These are phyloP conservation scores for Brachypodium distachyon DNA, from an alignment of 202 grass and related monocot genomes.

Conservation along the genomic window DNA sequence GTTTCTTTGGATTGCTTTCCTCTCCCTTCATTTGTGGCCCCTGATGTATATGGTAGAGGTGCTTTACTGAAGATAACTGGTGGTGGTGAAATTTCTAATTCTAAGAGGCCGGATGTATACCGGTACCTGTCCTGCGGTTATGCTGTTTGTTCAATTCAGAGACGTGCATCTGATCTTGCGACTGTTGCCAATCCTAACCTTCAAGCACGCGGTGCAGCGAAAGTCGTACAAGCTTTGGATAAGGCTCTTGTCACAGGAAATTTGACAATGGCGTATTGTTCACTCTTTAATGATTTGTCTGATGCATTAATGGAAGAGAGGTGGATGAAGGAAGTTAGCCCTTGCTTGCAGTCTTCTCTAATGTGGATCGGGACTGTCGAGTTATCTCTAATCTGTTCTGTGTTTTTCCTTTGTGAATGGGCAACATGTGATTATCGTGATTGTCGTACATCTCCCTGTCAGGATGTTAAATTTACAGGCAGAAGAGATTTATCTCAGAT, in stretches of 20 bases:
- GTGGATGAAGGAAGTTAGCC: slow-evolving; percentile 96
- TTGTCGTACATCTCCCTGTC: slow-evolving; percentile 46
- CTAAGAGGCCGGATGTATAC: slow-evolving; percentile 65
- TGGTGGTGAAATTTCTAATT: slow-evolving; percentile 43
- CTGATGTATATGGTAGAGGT: slow-evolving; percentile 66
- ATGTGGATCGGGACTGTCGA: slow-evolving; percentile 93
- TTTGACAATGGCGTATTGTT: slow-evolving; percentile 65
- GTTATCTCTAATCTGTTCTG: slow-evolving; percentile 84
- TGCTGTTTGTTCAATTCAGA: slow-evolving; percentile 76
- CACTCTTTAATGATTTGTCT: slow-evolving; percentile 92
- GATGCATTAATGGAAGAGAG: slow-evolving; percentile 82
- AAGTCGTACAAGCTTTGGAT: slow-evolving; percentile 91
- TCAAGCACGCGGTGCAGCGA: slow-evolving; percentile 72
- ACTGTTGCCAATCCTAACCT: slow-evolving; percentile 76
- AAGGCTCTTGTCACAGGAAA: slow-evolving; percentile 68
- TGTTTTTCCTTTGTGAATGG: slow-evolving; percentile 99
- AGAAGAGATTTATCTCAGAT: slow-evolving; percentile 88
- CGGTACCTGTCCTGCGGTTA: slow-evolving; percentile 82
- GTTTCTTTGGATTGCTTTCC: slow-evolving; percentile 98
- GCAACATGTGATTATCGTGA: slow-evolving; percentile 97
- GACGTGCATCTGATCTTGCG: slow-evolving; percentile 62
- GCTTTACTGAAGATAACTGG: slow-evolving; percentile 55
- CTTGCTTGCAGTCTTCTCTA: slow-evolving; percentile 84
- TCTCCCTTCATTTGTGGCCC: slow-evolving; percentile 61
- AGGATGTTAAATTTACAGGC: slow-evolving; percentile 74